Evolutionary conservation across 257 asterid species (phyloP), one percentile per base, ranked within the genome.

Genomic region (Solanum gracilifrons): DNA sequence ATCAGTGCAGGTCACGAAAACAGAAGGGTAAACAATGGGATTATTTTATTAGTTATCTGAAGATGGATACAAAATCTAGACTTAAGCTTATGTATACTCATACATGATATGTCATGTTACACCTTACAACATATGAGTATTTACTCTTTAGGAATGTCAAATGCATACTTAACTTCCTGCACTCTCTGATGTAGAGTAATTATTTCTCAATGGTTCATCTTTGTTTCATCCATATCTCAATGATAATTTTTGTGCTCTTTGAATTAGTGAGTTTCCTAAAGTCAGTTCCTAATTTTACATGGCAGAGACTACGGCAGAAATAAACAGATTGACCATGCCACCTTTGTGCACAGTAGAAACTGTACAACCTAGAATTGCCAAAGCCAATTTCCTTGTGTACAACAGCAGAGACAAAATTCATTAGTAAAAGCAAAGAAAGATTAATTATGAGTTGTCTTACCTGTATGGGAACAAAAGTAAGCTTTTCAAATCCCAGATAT

Each of bases 401-500:
- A 80, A 46, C 18, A 80, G 20, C 41, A 29, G 41, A 74, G 29
- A 15, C 51, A 18, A 82, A 46, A 48, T 82, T 48, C 29, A 29
- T 29, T 82, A 82, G 43, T 82, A 82, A 29, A 46, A 18, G 69
- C 66, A 48, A 82, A 82, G 68, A 31, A 9, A 80, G 66, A 16
- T 48, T 16, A 75, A 80, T 46, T 16, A 29, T 80, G 66, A 83
- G 88, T 83, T 74, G 69, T 35, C 68, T 74, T 90, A 95, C 98
- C 99, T 97, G 99, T 92, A 97, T 95, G 37, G 99, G 99, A 89
- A 95, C 93, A 93, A 90, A 95, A 66, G 99, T 95, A 88, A 97
- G 96, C 95, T 94, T 97, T 92, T 93, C 98, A 83, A 97, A 97
- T 71, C 99, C 98, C 91, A 97, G 88, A 89, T 95, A 97, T 62